Evolutionary conservation across 805 yeast species (phyloP).

Genomic region (Teunomyces kruisii): DNA sequence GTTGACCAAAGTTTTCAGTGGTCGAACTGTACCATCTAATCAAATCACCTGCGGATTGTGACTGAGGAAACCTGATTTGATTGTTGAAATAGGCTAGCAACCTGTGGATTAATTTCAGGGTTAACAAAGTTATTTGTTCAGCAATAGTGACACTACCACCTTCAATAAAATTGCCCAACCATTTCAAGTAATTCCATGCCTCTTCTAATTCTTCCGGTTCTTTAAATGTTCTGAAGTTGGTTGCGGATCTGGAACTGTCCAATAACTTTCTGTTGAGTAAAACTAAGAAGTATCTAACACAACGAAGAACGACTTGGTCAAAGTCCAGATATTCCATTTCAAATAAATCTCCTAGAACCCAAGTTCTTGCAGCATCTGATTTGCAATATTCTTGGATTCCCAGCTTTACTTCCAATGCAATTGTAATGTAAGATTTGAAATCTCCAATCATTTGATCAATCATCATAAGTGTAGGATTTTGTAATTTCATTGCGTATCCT

Average conservation of each 20-base stretch:
- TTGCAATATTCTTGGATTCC: constrained; percentile 60
- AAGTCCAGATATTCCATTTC: constrained; percentile 51
- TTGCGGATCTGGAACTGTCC: constrained; percentile 64
- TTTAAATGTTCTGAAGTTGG: constrained; percentile 76
- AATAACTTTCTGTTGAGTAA: constrained; percentile 74
- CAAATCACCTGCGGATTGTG: constrained; percentile 34
- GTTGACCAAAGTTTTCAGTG: constrained; percentile 68
- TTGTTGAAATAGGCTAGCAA: constrained; percentile 67
- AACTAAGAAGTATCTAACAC: constrained; percentile 69
- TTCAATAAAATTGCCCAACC: constrained; percentile 74
- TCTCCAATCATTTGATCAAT: constrained; percentile 92
- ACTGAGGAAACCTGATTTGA: constrained; percentile 65
- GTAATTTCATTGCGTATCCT: constrained; percentile 71
- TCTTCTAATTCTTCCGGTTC: constrained; percentile 88
- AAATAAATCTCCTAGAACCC: constrained; percentile 68
- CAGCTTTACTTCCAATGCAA: constrained; percentile 73
- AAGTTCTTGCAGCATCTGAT: constrained; percentile 55
- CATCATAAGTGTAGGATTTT: constrained; percentile 90
- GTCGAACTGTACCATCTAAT: constrained; percentile 66
- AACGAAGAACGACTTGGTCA: constrained; percentile 68
- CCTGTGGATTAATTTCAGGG: constrained; percentile 66
- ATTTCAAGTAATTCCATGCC: constrained; percentile 76
- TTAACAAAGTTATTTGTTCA: constrained; percentile 65
- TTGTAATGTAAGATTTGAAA: constrained; percentile 69
- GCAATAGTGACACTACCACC: constrained; percentile 83